phyloP scores from a whole-genome alignment of 164 flowering plant species.

The Houttuynia cordata region DNA sequence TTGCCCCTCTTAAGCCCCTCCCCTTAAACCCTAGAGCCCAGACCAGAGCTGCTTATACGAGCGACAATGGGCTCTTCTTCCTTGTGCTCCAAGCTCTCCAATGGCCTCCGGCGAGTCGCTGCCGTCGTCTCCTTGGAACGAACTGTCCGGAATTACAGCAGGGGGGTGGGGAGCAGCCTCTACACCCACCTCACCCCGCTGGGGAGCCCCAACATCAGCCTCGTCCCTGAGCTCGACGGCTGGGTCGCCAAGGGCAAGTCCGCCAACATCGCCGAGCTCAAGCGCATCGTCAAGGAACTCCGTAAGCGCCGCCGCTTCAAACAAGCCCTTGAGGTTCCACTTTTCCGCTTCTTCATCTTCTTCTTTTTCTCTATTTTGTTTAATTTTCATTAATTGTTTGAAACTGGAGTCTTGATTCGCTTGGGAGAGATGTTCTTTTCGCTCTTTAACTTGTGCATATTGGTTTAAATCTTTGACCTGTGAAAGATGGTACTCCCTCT shows the following conservation, averaged over 20 bases:
- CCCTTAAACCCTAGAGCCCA: too few species aligned
- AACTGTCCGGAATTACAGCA: background rate
- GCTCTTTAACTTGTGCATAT: too few species aligned
- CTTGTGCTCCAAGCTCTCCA: too few species aligned
- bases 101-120: background rate
- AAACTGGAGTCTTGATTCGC: too few species aligned
- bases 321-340: constrained; percentile 67
- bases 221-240: constrained; percentile 49
- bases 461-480: too few species aligned
- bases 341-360: background rate
- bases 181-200: constrained; percentile 51
- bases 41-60: too few species aligned
- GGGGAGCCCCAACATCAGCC: constrained; percentile 30
- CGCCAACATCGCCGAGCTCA: constrained; percentile 37
- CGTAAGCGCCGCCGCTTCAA: constrained; percentile 52
- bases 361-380: background rate
- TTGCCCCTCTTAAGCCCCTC: too few species aligned
- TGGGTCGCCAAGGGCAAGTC: constrained; percentile 46
- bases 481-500: too few species aligned
- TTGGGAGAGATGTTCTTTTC: too few species aligned
- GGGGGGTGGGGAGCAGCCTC: constrained; percentile 12
- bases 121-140: background rate
- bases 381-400: too few species aligned
- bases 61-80: background rate
- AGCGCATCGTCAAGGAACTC: constrained; percentile 51